phyloP scores from a whole-genome alignment of 768 basidiomycete species.

The Coprinellus aureogranulatus region DNA sequence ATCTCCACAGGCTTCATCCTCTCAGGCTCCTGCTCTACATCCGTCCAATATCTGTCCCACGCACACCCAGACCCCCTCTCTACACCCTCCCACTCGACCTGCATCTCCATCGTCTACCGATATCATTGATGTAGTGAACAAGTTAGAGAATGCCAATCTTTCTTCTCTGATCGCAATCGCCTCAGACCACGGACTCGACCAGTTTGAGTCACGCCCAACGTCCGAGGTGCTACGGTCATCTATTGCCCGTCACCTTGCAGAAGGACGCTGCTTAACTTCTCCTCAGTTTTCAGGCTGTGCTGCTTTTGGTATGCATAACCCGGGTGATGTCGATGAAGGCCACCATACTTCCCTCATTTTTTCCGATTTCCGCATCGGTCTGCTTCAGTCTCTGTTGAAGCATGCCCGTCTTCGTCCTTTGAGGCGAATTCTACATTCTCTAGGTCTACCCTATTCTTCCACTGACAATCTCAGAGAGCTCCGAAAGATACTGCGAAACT shows the following conservation, averaged over 20 bases:
- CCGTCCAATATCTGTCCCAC: too few relatives aligned
- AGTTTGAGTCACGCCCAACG: not conserved
- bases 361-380: not conserved
- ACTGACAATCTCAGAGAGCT: not conserved
- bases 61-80: too few relatives aligned
- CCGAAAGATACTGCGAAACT: not conserved
- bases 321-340: too few relatives aligned
- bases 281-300: not conserved
- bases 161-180: not conserved
- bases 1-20: not conserved
- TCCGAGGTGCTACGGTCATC: not conserved
- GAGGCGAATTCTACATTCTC: not conserved
- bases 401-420: not conserved
- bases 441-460: not conserved
- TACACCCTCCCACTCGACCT: not conserved
- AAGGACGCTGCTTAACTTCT: not conserved
- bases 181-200: not conserved
- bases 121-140: not conserved
- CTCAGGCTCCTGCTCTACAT: not conserved
- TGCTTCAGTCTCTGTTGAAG: not conserved
- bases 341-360: not conserved
- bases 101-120: not conserved
- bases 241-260: not conserved
- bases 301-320: not conserved
- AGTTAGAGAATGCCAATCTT: not conserved